A percentile compares a stretch with the other conserved stretches of the same genome.
These are phyloP conservation scores for Penicillium silybi DNA, from an alignment of 495 filamentous ascomycete genomes.

Conservation along the genomic window DNA sequence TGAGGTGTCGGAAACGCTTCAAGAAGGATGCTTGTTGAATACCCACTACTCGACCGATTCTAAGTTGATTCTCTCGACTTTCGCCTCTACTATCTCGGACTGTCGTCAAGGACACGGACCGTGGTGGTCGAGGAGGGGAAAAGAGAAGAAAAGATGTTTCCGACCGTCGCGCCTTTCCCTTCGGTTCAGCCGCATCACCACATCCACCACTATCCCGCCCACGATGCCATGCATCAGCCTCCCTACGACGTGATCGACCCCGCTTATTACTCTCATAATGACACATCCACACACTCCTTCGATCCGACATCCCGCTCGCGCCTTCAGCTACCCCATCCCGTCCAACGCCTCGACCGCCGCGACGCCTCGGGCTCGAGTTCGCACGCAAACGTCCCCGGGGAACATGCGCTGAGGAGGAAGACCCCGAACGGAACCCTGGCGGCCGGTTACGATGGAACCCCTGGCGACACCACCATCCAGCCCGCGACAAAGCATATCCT, in stretches of 20 bases:
- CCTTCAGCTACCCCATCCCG: conserved; percentile 41
- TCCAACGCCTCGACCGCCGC: conserved; percentile 35
- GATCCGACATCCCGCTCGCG: conserved; percentile 31
- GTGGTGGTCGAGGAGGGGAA: conserved; percentile 15
- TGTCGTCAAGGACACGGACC: conserved; percentile 5
- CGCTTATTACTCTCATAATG: conserved; percentile 24
- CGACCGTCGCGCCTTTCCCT: conserved; percentile 42
- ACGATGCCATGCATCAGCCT: conserved; percentile 25
- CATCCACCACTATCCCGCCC: conserved; percentile 30
- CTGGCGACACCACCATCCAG: conserved; percentile 67
- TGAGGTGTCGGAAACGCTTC: conserved; percentile 50
- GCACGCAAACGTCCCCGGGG: conserved; percentile 33
- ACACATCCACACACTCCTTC: conserved; percentile 23
- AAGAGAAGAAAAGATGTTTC: conserved; percentile 37
- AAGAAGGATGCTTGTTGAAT: conserved; percentile 47
- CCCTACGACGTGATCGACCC: conserved; percentile 31
- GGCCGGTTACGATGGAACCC: conserved; percentile 89
- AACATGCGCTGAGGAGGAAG: conserved; percentile 86
- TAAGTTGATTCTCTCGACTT: conserved; percentile 17
- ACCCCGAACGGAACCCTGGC: conserved; percentile 91
- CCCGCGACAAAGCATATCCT: conserved; percentile 86
- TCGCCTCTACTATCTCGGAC: conserved; percentile 4
- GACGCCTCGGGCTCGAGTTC: conserved; percentile 23
- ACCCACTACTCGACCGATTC: conserved; percentile 20
- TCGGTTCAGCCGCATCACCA: conserved; percentile 47